Evolutionary conservation across 495 filamentous ascomycete genomes (phyloP), one percentile per base, ranked within the genome.

Genomic region (Aspergillus baeticus): DNA sequence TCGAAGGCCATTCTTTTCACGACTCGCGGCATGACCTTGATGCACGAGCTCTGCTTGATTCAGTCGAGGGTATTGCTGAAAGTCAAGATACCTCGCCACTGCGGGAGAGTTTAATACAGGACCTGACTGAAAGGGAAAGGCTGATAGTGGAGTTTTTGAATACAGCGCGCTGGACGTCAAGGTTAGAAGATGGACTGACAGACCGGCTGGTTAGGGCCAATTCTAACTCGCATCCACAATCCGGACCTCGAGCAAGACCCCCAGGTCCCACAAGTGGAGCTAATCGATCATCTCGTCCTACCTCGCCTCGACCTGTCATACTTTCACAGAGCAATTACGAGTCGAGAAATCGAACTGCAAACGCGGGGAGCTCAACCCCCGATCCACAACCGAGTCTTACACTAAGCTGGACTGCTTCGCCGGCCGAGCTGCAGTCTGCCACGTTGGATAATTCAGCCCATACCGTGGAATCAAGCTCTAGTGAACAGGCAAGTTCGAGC

Each of bases 121-220:
- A 78, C 44, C 72, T 86, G 38, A 79, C 77, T 5, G 75, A 80
- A 45, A 71, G 78, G 31, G 84, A 87, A 64, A 78, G 82, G 51
- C 69, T 80, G 48, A 78, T 86, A 36, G 70, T 86, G 48, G 83
- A 86, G 21, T 80, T 79, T 57, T 65, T 86, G 55, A 79, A 75
- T 48, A 72, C 74, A 14, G 72, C 74, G 34, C 72, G 75, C 23
- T 77, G 65, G 68, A 67, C 71, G 7, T 65, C 72, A 36, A 64
- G 69, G 51, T 37, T 65, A 34, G 72, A 75, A 55, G 71, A 70
- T 47, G 64, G 68, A 21, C 51, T 66, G 37, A 62, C 66, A 33
- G 73, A 73, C 42, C 64, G 67, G 43, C 59, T 68, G 33, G 53
- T 66, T 0, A 71, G 70, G 56, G 55, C 62, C 36, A 61, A 53